phyloP scores from a whole-genome alignment of 2,329 filamentous ascomycete species.

The Endoconidiophora polonica region DNA sequence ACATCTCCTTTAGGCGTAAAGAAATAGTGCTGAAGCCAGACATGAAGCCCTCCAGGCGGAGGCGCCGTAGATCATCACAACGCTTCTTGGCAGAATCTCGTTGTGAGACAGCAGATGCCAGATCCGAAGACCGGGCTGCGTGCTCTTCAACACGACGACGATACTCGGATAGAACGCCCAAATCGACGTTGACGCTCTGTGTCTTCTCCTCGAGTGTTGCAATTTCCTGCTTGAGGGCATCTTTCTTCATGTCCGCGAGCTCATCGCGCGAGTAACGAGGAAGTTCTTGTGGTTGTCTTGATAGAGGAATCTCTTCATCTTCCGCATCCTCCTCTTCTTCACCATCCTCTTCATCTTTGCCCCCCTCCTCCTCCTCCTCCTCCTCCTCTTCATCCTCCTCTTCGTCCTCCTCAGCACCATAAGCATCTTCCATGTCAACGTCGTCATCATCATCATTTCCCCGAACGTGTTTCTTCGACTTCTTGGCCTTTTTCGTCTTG shows the following conservation, averaged over 20 bases:
- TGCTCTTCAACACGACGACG: slow-evolving; percentile 74
- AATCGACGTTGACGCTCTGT: slow-evolving; percentile 72
- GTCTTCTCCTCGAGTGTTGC: slow-evolving; percentile 51
- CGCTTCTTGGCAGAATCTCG: slow-evolving; percentile 83
- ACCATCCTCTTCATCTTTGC: slow-evolving; percentile 3
- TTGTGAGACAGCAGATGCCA: slow-evolving; percentile 57
- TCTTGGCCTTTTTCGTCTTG: slow-evolving; percentile 8
- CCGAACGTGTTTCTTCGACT: not conserved
- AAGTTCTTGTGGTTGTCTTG: slow-evolving; percentile 37
- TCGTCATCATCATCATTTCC: slow-evolving; percentile 16
- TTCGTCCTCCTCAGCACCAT: slow-evolving; percentile 15
- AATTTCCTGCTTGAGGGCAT: slow-evolving; percentile 43
- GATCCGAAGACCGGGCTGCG: slow-evolving; percentile 62
- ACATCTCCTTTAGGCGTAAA: slow-evolving; percentile 94
- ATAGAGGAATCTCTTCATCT: slow-evolving; percentile 15
- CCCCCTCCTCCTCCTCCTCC: slow-evolving; percentile 18
- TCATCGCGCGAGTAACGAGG: slow-evolving; percentile 64
- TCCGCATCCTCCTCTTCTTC: slow-evolving; percentile 17
- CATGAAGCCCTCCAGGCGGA: slow-evolving; percentile 95
- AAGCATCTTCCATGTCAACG: slow-evolving; percentile 12
- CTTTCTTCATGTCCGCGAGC: slow-evolving; percentile 48
- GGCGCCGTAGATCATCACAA: slow-evolving; percentile 76
- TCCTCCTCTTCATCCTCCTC: slow-evolving; percentile 17
- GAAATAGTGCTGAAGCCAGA: slow-evolving; percentile 92
- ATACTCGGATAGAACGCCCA: slow-evolving; percentile 78